Evolutionary conservation across 2,329 filamentous ascomycete species (phyloP), one percentile per base, ranked within the genome.

Genomic region (Aspergillus melleus): DNA sequence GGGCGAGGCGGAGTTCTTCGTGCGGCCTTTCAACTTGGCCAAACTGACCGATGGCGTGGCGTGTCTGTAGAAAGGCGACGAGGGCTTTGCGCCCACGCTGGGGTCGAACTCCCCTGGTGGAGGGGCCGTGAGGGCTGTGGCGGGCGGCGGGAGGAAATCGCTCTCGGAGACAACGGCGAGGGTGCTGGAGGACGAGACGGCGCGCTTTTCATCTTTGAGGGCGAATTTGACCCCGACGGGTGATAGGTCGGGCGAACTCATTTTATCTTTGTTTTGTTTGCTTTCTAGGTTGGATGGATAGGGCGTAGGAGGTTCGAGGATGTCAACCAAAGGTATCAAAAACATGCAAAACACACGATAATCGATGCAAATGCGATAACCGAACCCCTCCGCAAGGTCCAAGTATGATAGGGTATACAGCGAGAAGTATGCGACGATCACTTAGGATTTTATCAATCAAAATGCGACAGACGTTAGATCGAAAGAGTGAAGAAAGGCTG

Each of bases 61-160:
- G 68, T 80, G 77, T 26, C 72, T 72, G 64, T 80, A 80, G 66
- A 80, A 80, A 1, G 78, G 77, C 1, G 77, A 79, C 58, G 64
- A 75, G 14, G 77, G 75, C 60, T 78, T 78, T 58, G 77, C 76
- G 44, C 72, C 74, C 53, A 70, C 61, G 12, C 65, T 72, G 2
- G 77, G 77, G 61, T 79, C 74, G 66, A 74, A 79, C 6, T 79
- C 75, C 46, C 55, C 55, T 12, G 30, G 30, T 49, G 26, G 47
- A 12, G 16, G 46, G 32, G 51, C 36, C n/a, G 54, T 22, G 36
- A 14, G 20, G 24, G 42, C 44, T 19, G 54, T 30, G 26, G 19
- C 19, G n/a, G 26, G 49, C 20, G 54, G 29, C 14, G 51, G 29
- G 32, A 55, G 10, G n/a, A 51, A 20, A n/a, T 60, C 30, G 22